Evolutionary conservation across 2,329 filamentous ascomycete genomes (phyloP).

Genomic region (Monosporascus sp.): DNA sequence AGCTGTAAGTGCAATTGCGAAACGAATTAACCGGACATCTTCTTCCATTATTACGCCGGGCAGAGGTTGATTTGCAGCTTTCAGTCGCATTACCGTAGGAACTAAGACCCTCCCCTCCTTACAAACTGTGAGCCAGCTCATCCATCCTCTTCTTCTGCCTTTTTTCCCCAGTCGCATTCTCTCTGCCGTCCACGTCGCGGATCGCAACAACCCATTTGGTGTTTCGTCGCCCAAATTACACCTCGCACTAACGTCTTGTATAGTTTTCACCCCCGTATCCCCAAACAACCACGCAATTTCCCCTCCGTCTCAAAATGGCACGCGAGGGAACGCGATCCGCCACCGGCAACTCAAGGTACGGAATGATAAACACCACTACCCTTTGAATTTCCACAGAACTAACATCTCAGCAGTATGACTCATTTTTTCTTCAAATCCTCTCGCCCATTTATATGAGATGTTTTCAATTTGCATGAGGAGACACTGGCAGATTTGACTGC

Average conservation of each 20-base stretch:
- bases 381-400: not conserved
- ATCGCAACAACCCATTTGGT: conserved; percentile 15
- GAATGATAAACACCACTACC: not conserved
- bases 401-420: not conserved
- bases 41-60: not conserved
- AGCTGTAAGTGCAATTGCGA: not conserved
- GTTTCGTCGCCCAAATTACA: conserved; percentile 9
- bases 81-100: not conserved
- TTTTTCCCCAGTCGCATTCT: conserved; percentile 24
- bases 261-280: conserved; percentile 12
- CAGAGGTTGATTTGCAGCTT: not conserved
- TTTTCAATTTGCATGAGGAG: not conserved
- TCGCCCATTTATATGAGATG: not conserved
- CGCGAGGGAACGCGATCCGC: conserved; percentile 47
- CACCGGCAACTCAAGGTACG: conserved; percentile 40
- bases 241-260: conserved; percentile 16
- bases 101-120: too few relatives aligned
- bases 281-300: not conserved
- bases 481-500: not conserved
- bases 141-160: conserved; percentile 8
- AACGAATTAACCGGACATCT: not conserved
- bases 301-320: conserved; percentile 30
- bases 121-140: not conserved
- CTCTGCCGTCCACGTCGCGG: conserved; percentile 13
- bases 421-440: not conserved